Conservation (phyloP, 176 grass and related monocot genomes). For the Chrysopogon serrulatus region DNA sequence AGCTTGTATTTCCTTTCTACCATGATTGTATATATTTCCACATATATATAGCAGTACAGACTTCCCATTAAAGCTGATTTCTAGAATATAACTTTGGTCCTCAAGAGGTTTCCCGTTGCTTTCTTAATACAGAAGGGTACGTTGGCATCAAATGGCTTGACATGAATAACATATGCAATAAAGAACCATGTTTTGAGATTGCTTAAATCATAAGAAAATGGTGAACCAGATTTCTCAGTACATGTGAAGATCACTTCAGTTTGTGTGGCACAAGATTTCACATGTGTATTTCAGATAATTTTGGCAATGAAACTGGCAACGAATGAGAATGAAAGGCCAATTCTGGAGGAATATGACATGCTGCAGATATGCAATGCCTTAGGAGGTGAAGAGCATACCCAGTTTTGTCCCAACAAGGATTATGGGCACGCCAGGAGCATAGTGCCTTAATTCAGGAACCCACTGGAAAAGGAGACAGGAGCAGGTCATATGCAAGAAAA, state of each 20-base stretch:
- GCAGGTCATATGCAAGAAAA: slow-evolving; percentile 4
- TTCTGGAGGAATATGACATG: not conserved
- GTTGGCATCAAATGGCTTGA: not conserved
- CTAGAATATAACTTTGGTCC: not conserved
- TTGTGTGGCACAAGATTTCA: not conserved
- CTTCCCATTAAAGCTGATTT: not conserved
- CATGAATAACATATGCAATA: not conserved
- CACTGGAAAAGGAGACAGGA: slow-evolving; percentile 43
- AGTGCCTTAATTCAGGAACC: slow-evolving; percentile 79
- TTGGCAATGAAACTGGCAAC: not conserved
- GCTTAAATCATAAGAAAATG: not conserved
- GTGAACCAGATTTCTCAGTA: not conserved
- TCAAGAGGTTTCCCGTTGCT: not conserved
- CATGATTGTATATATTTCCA: not conserved
- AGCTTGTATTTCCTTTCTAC: not conserved
- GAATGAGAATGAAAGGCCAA: not conserved
- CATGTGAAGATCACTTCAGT: not conserved
- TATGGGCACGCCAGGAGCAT: slow-evolving; percentile 72
- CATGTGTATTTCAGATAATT: not conserved
- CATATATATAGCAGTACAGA: not conserved
- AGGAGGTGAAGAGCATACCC: slow-evolving; percentile 42
- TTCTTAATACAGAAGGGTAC: not conserved
- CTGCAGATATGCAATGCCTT: not conserved
- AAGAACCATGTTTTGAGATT: slow-evolving; percentile 2
- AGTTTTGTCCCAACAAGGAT: slow-evolving; percentile 82